These are phyloP conservation scores for Cladophialophora exuberans DNA, from an alignment of 2,329 filamentous ascomycete species.

Conservation along the genomic window DNA sequence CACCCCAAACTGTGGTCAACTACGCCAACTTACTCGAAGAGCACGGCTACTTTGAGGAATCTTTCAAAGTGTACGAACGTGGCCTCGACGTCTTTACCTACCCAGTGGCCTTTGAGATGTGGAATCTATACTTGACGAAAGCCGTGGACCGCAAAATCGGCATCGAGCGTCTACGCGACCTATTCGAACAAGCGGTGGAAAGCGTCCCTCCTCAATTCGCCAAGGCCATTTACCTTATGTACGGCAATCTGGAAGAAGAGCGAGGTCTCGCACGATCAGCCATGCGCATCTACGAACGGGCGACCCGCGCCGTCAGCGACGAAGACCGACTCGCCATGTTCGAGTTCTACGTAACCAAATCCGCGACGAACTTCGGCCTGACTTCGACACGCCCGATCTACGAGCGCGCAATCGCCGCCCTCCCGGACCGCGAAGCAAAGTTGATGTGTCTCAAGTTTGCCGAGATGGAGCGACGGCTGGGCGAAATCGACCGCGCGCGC, in stretches of 20 bases:
- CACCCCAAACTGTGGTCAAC: slow-evolving; percentile 97
- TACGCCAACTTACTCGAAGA: slow-evolving; percentile 96
- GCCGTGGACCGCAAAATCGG: slow-evolving; percentile 94
- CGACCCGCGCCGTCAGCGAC: slow-evolving; percentile 90
- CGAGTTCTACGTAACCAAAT: slow-evolving; percentile 99
- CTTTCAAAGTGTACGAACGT: slow-evolving; percentile 96
- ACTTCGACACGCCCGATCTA: slow-evolving; percentile 95
- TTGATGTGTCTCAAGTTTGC: slow-evolving; percentile 99
- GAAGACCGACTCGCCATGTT: slow-evolving; percentile 97
- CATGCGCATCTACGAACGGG: slow-evolving; percentile 98
- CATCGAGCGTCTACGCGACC: slow-evolving; percentile 88
- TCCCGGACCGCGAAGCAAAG: slow-evolving; percentile 89
- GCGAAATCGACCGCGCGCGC: slow-evolving; percentile 90
- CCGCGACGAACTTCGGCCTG: slow-evolving; percentile 94
- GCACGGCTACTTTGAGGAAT: slow-evolving; percentile 93
- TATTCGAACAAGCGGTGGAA: slow-evolving; percentile 96
- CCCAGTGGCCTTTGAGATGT: slow-evolving; percentile 95
- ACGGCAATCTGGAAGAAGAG: slow-evolving; percentile 95
- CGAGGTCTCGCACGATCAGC: slow-evolving; percentile 91
- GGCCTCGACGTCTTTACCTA: slow-evolving; percentile 98
- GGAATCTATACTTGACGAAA: slow-evolving; percentile 98
- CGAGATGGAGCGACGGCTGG: slow-evolving; percentile 89
- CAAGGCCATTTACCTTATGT: slow-evolving; percentile 96
- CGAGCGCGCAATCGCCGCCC: slow-evolving; percentile 89
- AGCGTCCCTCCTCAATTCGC: slow-evolving; percentile 94